Evolutionary conservation across 345 rosid species (phyloP).

Genomic region (Mangifera indica): DNA sequence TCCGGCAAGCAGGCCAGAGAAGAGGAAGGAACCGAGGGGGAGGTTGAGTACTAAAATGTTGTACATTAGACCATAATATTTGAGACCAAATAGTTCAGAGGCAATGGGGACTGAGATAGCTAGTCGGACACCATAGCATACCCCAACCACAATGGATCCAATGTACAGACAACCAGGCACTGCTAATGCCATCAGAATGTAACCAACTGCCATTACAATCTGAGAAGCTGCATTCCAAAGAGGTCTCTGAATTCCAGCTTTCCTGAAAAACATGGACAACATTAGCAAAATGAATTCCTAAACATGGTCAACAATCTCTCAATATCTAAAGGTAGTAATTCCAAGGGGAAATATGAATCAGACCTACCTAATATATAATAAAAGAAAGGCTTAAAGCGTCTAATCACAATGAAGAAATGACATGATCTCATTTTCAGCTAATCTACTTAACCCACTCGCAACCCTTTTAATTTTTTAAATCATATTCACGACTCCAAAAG

Average conservation of each 20-base stretch:
- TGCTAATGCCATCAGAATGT: conserved; percentile 73
- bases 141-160: conserved; percentile 80
- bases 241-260: conserved; percentile 85
- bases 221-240: conserved; percentile 95
- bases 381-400: too few species aligned
- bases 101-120: conserved; percentile 88
- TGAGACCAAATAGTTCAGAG: conserved; percentile 93
- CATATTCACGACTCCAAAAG: too few species aligned
- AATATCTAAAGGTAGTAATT: too few species aligned
- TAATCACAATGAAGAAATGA: too few species aligned
- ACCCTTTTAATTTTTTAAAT: too few species aligned
- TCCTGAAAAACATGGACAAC: conserved; percentile 39
- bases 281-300: too few species aligned
- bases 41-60: conserved; percentile 86
- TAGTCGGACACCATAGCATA: conserved; percentile 88
- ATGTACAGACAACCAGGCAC: conserved; percentile 76
- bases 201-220: conserved; percentile 79
- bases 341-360: too few species aligned
- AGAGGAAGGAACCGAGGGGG: conserved; percentile 90
- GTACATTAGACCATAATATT: conserved; percentile 80
- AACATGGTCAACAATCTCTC: too few species aligned
- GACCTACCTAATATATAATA: too few species aligned
- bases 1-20: conserved; percentile 93
- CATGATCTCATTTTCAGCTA: too few species aligned
- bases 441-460: too few species aligned